Base-by-base conservation (phyloP, 2,329 filamentous ascomycete genomes). In the Arthroderma sp. region DNA sequence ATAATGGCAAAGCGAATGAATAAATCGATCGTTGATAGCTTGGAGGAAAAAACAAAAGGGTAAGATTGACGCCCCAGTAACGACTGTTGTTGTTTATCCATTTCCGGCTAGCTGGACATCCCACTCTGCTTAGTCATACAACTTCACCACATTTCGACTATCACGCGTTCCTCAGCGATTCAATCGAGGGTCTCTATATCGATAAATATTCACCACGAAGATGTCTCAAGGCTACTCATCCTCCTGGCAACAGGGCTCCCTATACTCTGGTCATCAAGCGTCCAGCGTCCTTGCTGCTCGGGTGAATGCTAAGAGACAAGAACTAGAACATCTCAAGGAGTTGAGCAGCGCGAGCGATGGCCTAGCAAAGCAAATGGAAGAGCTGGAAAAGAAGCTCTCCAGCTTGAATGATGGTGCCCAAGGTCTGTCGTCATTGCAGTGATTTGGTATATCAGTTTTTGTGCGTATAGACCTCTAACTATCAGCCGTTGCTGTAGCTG, bases 321-420 rank as follows among this genome's bases (percentile, higher is more conserved):
- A 82, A 56, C 66, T 82, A 36, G 76, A 79, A 43, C 77, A 73
- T 51, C 65, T 82, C 46, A 72, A 71, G 48, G 74, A 80, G 55
- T 59, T 82, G 45, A 74, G 77, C 48, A 75, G 78, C 51, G 63
- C 80, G 43, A 80, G 75, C 54, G 73, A 66, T 36, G 72, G 71
- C n/a, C 63, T 82, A 29, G 77, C 77, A 30, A 68, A 69, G 43
- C 77, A 81, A 55, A 80, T 82, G 75, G 70, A 79, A 53, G 68
- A 68, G 52, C 63, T 82, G 44, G 75, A 80, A 52, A 66, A 71
- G 50, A 81, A 80, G 58, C 60, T 82, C 46, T 63, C 65, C 29
- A 81, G 76, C 4, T 59, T 82, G 47, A 74, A 73, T 34, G 70
- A 78, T 57, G 78, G 78, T 10, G 78, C 78, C 4, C 75, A 81